Evolutionary conservation across 1,284 basidiomycete species (phyloP).

Genomic region (Vanrija humicola): DNA sequence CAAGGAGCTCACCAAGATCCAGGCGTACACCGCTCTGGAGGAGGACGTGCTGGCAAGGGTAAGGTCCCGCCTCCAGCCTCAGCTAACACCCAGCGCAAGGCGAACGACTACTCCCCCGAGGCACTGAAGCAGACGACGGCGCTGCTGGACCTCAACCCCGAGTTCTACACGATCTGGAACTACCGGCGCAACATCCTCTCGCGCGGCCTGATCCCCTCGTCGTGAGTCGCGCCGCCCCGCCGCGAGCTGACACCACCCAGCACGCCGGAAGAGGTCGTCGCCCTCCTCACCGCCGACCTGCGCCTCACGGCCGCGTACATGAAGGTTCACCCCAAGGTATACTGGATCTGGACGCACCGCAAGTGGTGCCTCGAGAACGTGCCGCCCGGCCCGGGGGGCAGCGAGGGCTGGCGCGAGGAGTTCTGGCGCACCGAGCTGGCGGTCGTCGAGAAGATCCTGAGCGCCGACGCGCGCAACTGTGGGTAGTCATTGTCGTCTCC

Average conservation of each 20-base stretch:
- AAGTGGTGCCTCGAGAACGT: constrained; percentile 85
- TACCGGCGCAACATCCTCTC: constrained; percentile 74
- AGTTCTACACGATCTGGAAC: constrained; percentile 92
- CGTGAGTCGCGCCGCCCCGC: no score
- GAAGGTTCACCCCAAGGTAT: constrained; percentile 82
- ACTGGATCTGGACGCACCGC: constrained; percentile 96
- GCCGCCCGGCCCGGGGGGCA: constrained; percentile 60
- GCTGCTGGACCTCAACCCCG: constrained; percentile 76
- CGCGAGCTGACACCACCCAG: constrained; percentile 6
- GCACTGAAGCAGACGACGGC: constrained; percentile 69
- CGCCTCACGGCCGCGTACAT: constrained; percentile 72
- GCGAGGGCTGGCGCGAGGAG: constrained; percentile 63
- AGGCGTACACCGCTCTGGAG: constrained; percentile 67
- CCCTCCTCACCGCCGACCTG: constrained; percentile 67
- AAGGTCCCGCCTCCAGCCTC: constrained; percentile 26
- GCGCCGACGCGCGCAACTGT: constrained; percentile 87
- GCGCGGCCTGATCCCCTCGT: constrained; percentile 64
- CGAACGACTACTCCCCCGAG: constrained; percentile 61
- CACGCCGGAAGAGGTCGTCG: constrained; percentile 59
- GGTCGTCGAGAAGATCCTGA: constrained; percentile 83
- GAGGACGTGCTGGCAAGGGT: constrained; percentile 65
- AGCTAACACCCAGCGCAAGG: constrained; percentile 58
- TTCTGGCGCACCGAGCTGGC: constrained; percentile 79
- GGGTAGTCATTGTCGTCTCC: constrained; percentile 36
- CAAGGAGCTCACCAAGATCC: constrained; percentile 68